Base-by-base conservation (phyloP, 169 alveolate genomes). In the Besnoitia besnoiti region DNA sequence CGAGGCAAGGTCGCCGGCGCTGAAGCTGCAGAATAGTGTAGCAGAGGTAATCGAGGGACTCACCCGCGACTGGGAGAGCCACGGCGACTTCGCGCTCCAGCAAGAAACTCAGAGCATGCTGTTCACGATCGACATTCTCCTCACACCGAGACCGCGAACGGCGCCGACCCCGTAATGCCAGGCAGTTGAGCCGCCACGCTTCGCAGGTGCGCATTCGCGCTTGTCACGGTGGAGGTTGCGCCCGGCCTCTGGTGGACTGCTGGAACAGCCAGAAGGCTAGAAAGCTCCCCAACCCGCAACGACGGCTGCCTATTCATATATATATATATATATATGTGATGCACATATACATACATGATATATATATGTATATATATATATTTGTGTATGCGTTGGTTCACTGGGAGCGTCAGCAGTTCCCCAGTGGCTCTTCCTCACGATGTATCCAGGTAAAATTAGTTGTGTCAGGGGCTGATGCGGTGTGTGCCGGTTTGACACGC, bases 101-200 rank as follows among this genome's bases (percentile, higher is more conserved):
- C 61, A 77, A 37, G 87, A 77, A 55, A 55, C 40, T 19, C 87
- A 77, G 5, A 27, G 44, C 33, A 77, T 77, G 61, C 55, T 77
- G 40, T 42, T 27, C 37, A 77, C 87, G 59, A 77, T 77, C 40
- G 87, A 77, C 59, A 77, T 77, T 42, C 87, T 77, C 40, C 44
- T 77, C 59, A 77, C 37, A 8, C 87, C 87, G 44, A 16, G 82
- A 73, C 12, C n/a, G n/a, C n/a, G n/a, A n/a, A n/a, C n/a, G n/a
- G n/a, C n/a, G n/a, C n/a, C n/a, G n/a, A n/a, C n/a, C n/a, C n/a
- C n/a, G n/a, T n/a, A n/a, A n/a, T n/a, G n/a, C n/a, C n/a, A n/a
- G n/a, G n/a, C n/a, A n/a, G n/a, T n/a, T n/a, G n/a, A n/a, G n/a
- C n/a, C n/a, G n/a, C n/a, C n/a, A n/a, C n/a, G n/a, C n/a, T n/a